Conservation (phyloP, 805 yeast species). For the Wickerhamomyces strasburgensis region DNA sequence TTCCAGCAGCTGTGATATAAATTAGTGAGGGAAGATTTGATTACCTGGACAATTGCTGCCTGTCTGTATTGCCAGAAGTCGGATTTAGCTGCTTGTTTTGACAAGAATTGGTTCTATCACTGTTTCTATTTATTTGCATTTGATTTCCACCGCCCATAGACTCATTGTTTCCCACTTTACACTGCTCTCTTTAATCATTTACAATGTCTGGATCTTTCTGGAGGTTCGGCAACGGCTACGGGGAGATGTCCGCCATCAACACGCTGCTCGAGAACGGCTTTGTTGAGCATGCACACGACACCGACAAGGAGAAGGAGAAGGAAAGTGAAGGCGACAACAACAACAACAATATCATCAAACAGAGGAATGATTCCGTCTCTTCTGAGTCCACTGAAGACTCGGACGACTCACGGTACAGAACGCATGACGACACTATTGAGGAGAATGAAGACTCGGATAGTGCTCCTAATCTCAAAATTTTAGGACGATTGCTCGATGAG, state of each 20-base stretch:
- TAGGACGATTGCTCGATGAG: slow-evolving; percentile 66
- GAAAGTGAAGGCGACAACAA: too few species aligned
- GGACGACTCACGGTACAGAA: slow-evolving; percentile 15
- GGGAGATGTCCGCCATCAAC: slow-evolving; percentile 50
- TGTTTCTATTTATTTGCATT: background rate
- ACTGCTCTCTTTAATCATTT: too few species aligned
- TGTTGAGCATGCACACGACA: slow-evolving; percentile 38
- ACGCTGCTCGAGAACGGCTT: slow-evolving; percentile 36
- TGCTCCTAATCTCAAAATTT: slow-evolving; percentile 36
- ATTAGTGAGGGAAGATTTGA: too few species aligned
- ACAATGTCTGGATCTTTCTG: slow-evolving; percentile 47
- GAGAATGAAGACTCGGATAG: slow-evolving; percentile 29
- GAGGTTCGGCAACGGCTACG: slow-evolving; percentile 56
- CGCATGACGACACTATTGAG: slow-evolving; percentile 26
- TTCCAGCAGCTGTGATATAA: too few species aligned
- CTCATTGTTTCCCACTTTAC: too few species aligned
- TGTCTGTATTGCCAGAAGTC: too few species aligned
- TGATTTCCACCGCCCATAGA: too few species aligned
- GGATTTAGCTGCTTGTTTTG: background rate
- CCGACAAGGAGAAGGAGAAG: too few species aligned
- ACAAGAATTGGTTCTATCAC: background rate
- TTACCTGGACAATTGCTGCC: too few species aligned
- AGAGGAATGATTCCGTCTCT: slow-evolving; percentile 17
- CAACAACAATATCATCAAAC: slow-evolving; percentile 21
- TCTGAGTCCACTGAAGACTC: slow-evolving; percentile 17